phyloP scores from a whole-genome alignment of 768 basidiomycete genomes.

The Phaffia tasmanica region DNA sequence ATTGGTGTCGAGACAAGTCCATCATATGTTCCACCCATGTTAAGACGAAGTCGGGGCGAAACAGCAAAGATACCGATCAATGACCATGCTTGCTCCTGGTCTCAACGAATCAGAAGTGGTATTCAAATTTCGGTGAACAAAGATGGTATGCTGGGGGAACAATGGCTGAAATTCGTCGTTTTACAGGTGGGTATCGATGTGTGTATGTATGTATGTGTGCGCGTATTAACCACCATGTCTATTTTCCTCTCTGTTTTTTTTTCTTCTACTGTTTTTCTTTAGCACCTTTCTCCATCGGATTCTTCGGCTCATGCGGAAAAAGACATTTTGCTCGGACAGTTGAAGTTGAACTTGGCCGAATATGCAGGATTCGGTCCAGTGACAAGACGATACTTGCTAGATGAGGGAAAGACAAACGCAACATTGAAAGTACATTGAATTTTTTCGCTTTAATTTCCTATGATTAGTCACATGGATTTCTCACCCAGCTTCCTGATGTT shows the following conservation, averaged over 20 bases:
- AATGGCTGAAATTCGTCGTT: constrained; percentile 56
- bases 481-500: constrained; percentile 3
- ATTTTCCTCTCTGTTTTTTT: constrained; percentile 2
- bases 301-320: constrained; percentile 44
- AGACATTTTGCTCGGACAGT: constrained; percentile 26
- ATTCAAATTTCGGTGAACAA: constrained; percentile 55
- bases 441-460: constrained; percentile 5
- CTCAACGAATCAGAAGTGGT: constrained; percentile 48
- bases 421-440: constrained; percentile 51
- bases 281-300: constrained; percentile 50
- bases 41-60: constrained; percentile 41
- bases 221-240: neutral
- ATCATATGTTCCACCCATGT: neutral
- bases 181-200: constrained; percentile 40
- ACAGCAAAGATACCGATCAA: constrained; percentile 52
- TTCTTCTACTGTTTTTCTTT: constrained; percentile 46
- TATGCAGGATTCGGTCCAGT: constrained; percentile 54
- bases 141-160: constrained; percentile 44
- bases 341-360: constrained; percentile 63
- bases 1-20: neutral
- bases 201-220: neutral
- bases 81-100: constrained; percentile 58
- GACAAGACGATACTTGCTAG: constrained; percentile 55
- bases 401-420: constrained; percentile 67
- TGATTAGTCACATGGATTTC: constrained; percentile 2